These are phyloP conservation scores for Leucocoprinus leucothites DNA, from an alignment of 768 basidiomycete species.

Conservation along the genomic window DNA sequence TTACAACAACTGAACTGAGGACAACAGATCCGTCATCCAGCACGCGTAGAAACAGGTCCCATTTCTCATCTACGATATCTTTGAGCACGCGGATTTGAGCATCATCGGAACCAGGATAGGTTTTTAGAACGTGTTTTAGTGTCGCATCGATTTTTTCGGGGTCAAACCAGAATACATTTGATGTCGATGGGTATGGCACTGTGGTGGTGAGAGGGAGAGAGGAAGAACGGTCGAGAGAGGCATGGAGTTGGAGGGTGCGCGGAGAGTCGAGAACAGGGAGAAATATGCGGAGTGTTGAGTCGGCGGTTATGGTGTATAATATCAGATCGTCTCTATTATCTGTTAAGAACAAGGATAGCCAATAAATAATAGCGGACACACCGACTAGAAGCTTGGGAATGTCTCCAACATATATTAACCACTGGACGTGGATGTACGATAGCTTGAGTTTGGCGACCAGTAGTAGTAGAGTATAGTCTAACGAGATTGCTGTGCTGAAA, in stretches of 20 bases:
- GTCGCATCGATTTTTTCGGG: constrained; percentile 52
- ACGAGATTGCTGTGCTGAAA: constrained; percentile 55
- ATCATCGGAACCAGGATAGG: constrained; percentile 37
- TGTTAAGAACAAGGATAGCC: neutral
- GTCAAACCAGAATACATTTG: constrained; percentile 69
- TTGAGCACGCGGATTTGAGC: constrained; percentile 44
- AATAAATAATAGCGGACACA: constrained; percentile 18
- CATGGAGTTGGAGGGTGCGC: constrained; percentile 79
- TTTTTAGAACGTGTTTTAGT: constrained; percentile 38
- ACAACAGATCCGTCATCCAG: constrained; percentile 71
- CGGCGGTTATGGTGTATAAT: constrained; percentile 81
- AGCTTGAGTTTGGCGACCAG: constrained; percentile 62
- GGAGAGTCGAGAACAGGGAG: constrained; percentile 86
- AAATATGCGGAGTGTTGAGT: constrained; percentile 81
- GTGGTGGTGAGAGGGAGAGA: constrained; percentile 43
- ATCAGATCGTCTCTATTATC: constrained; percentile 64
- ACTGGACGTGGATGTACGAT: constrained; percentile 76
- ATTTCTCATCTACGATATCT: constrained; percentile 68
- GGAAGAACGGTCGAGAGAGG: constrained; percentile 69
- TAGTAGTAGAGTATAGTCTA: constrained; percentile 68
- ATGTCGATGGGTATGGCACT: constrained; percentile 32
- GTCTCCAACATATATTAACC: constrained; percentile 68
- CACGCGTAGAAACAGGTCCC: constrained; percentile 78
- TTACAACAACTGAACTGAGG: constrained; percentile 69
- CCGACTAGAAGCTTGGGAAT: constrained; percentile 64